These are phyloP conservation scores for Coniochaeta sp. DNA, from an alignment of 2,329 filamentous ascomycete genomes.

Conservation along the genomic window DNA sequence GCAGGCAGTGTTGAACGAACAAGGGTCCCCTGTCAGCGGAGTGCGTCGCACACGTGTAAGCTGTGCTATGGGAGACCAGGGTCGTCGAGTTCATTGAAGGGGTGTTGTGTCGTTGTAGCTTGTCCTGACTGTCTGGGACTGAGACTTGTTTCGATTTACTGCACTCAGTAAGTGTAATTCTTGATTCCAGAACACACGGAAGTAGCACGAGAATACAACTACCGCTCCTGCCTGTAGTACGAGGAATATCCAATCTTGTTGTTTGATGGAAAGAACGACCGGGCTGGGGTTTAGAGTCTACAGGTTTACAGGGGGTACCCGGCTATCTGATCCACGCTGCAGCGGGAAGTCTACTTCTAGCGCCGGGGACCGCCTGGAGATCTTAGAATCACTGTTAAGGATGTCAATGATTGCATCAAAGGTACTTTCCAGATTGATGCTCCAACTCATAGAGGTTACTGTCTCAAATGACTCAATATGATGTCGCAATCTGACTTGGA, in stretches of 20 bases:
- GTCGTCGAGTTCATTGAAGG: neutral
- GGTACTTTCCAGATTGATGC: neutral
- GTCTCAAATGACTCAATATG: neutral
- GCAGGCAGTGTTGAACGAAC: neutral
- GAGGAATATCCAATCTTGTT: neutral
- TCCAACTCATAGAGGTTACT: too few species aligned
- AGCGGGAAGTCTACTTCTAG: constrained; percentile 2
- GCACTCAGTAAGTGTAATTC: neutral
- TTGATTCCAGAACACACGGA: neutral
- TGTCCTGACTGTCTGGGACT: neutral
- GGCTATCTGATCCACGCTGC: neutral
- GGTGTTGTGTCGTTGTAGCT: neutral
- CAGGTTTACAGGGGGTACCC: neutral
- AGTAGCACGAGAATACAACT: neutral
- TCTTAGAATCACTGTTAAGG: neutral
- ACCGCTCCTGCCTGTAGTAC: neutral
- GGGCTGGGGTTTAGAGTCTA: too few species aligned
- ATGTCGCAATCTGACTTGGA: neutral
- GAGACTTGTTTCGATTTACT: too few species aligned
- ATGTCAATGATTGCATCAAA: neutral
- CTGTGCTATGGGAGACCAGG: constrained; percentile 1
- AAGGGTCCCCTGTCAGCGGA: neutral
- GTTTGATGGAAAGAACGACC: neutral
- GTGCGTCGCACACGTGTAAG: constrained; percentile 4
- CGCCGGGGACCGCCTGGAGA: neutral